phyloP scores from a whole-genome alignment of 1,139 yeast species.

The Arxiozyma telluris region DNA sequence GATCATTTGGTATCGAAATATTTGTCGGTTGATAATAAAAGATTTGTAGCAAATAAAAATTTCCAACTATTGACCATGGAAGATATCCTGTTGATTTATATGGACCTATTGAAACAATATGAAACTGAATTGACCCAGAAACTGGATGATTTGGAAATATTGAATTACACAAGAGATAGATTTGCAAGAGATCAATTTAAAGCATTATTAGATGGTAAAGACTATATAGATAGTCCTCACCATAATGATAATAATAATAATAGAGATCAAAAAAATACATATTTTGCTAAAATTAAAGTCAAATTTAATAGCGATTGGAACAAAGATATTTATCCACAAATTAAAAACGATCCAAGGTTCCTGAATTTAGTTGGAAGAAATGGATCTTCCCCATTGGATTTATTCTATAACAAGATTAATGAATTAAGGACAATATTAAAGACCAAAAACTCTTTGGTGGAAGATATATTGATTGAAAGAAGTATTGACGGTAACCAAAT shows the following conservation, averaged over 20 bases:
- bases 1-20: slow-evolving; percentile 18
- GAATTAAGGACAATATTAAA: slow-evolving; percentile 48
- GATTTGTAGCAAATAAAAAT: slow-evolving; percentile 53
- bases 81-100: slow-evolving; percentile 48
- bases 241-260: background rate
- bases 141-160: slow-evolving; percentile 33
- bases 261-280: background rate
- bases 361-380: slow-evolving; percentile 59
- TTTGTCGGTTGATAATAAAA: slow-evolving; percentile 43
- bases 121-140: slow-evolving; percentile 28
- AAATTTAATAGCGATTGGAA: slow-evolving; percentile 53
- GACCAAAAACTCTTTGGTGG: slow-evolving; percentile 52
- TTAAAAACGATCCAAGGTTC: slow-evolving; percentile 54
- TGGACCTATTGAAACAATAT: slow-evolving; percentile 35
- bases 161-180: slow-evolving; percentile 50
- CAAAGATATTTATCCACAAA: slow-evolving; percentile 38
- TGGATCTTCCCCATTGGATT: slow-evolving; percentile 73
- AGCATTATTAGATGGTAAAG: slow-evolving; percentile 35
- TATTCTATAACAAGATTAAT: slow-evolving; percentile 70
- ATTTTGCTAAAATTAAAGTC: slow-evolving; percentile 23
- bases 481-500: background rate
- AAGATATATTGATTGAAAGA: slow-evolving; percentile 35
- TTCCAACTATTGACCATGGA: slow-evolving; percentile 43
- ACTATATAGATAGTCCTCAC: background rate
- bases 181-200: slow-evolving; percentile 55